Conservation (phyloP, 1,139 yeast species). For the Zygosaccharomyces sapae region DNA sequence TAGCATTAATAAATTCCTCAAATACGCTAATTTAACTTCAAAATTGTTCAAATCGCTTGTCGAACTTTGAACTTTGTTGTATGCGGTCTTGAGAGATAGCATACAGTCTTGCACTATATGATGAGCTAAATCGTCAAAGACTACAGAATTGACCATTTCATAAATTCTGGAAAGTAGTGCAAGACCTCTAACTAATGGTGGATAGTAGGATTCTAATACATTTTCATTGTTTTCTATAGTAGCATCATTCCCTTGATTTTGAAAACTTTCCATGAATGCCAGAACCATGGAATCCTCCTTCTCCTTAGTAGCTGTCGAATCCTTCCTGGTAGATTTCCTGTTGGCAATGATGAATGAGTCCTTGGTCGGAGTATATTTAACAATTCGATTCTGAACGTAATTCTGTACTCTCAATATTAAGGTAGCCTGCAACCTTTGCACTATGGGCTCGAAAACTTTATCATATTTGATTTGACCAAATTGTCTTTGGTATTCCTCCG, state of each 20-base stretch:
- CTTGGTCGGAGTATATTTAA: constrained; percentile 60
- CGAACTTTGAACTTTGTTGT: constrained; percentile 40
- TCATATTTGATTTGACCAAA: constrained; percentile 46
- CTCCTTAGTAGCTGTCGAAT: constrained; percentile 16
- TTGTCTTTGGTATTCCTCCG: constrained; percentile 30
- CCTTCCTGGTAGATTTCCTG: constrained; percentile 34
- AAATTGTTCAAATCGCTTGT: constrained; percentile 42
- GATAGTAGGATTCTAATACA: constrained; percentile 48
- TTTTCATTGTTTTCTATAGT: constrained; percentile 8
- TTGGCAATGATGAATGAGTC: constrained; percentile 61
- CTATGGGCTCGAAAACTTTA: constrained; percentile 61
- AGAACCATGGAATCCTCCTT: constrained; percentile 23
- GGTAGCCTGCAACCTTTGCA: constrained; percentile 74
- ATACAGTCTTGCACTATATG: constrained; percentile 79
- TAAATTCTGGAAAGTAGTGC: constrained; percentile 72
- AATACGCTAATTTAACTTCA: constrained; percentile 63
- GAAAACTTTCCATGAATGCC: constrained; percentile 19
- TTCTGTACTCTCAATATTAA: constrained; percentile 74
- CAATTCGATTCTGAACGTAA: constrained; percentile 63
- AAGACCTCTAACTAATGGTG: constrained; percentile 71
- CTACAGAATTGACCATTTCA: constrained; percentile 67
- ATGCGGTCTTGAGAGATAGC: constrained; percentile 52
- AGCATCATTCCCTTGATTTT: constrained; percentile 8
- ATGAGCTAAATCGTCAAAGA: constrained; percentile 88
- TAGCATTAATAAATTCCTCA: constrained; percentile 67